Evolutionary conservation across 441 rosid species (phyloP), one percentile per base, ranked within the genome.

Genomic region (Aquilaria agallochum): DNA sequence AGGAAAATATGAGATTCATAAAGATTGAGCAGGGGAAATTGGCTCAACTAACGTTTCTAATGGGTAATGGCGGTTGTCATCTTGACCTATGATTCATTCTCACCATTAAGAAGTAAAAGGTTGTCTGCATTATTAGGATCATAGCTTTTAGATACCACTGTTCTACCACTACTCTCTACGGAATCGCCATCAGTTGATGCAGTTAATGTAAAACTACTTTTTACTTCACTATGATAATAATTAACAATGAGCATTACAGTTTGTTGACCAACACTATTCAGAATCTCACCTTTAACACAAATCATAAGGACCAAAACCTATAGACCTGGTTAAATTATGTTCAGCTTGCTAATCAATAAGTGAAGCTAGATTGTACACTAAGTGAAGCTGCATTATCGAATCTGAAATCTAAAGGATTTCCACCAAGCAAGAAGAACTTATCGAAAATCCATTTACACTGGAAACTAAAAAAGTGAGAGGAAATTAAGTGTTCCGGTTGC

Each of bases 111-210:
- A 66, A 81, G 86, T 72, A 85, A 71, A 53, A 80, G 86, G 78
- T 93, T 90, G 75, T 90, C 99, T 48, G 96, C 95, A 63, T 85
- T 89, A 75, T 87, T 89, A 68, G 94, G 94, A 78, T 91, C 99
- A 72, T 88, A 84, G 60, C 76, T 58, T 62, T 84, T 62, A 71
- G 84, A 84, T 65, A 78, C 80, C 67, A 84, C 84, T 5, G 88
- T 97, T 77, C 94, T 85, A 67, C 93, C 99, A 77, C 95, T 89
- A 89, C 97, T 92, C 72, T 90, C 98, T 56, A 86, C 90, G 72
- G 98, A 96, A 75, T 89, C 98, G 47, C 95, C 96, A 80, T 70
- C 94, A 71, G 97, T 95, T 48, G 99, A 96, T 66, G 96, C 95
- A 70, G 96, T 83, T 67, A 80, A 64, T 32, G 95, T 90, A 76